Evolutionary conservation across 768 basidiomycete genomes (phyloP).

Genomic region (Pleurotus eryngii): DNA sequence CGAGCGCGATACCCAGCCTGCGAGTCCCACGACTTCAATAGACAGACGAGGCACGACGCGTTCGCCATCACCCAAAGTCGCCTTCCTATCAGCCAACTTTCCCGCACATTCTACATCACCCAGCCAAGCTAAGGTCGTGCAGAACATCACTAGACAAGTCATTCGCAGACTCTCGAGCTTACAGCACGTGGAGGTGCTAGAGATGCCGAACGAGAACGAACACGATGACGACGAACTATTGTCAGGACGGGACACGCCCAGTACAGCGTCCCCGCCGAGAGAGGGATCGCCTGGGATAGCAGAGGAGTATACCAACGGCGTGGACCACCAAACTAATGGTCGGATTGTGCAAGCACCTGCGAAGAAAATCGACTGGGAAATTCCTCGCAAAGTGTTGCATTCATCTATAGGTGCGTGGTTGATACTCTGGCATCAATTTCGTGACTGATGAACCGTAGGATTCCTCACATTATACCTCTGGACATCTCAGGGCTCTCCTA

Average conservation of each 20-base stretch:
- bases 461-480: conserved; percentile 43
- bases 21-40: neutral
- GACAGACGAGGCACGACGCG: conserved; percentile 21
- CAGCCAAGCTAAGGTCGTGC: conserved; percentile 40
- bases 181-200: conserved; percentile 28
- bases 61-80: conserved; percentile 46
- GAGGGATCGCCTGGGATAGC: conserved; percentile 10
- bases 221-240: conserved; percentile 24
- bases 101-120: conserved; percentile 16
- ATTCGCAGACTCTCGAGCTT: conserved; percentile 43
- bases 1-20: neutral
- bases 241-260: conserved; percentile 6
- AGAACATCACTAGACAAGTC: conserved; percentile 47
- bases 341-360: conserved; percentile 14
- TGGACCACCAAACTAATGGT: conserved; percentile 13
- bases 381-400: conserved; percentile 85
- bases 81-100: conserved; percentile 36
- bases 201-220: conserved; percentile 26
- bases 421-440: conserved; percentile 2
- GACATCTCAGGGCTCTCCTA: conserved; percentile 55
- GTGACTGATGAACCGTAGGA: conserved; percentile 14
- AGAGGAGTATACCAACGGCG: conserved; percentile 21
- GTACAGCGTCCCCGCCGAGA: conserved; percentile 4
- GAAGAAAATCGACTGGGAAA: conserved; percentile 76
- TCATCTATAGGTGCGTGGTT: conserved; percentile 70